Percentiles rank a stretch among this genome's conserved stretches.
phyloP scores from a whole-genome alignment of 345 rosid genomes.

The Ailanthus altissimus region DNA sequence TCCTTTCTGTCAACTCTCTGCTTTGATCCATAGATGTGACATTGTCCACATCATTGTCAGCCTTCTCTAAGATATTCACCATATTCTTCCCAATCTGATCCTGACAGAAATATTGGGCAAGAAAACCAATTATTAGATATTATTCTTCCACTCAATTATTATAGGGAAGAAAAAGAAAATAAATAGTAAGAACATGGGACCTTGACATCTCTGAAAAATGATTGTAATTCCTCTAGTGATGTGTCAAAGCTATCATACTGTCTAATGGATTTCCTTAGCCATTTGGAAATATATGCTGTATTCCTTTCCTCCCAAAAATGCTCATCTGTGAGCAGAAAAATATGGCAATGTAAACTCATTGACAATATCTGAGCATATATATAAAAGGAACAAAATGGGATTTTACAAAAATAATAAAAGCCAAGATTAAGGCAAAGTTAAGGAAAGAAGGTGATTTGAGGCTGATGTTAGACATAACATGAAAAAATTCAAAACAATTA shows the following conservation, averaged over 20 bases:
- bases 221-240: constrained; percentile 62
- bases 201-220: constrained; percentile 80
- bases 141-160: constrained; percentile 12
- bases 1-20: constrained; percentile 31
- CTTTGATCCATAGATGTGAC: constrained; percentile 27
- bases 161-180: constrained; percentile 14
- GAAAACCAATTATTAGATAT: constrained; percentile 19
- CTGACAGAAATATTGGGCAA: constrained; percentile 48
- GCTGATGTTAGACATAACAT: background rate
- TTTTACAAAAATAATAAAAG: background rate
- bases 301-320: constrained; percentile 78
- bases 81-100: constrained; percentile 43
- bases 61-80: constrained; percentile 26
- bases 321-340: constrained; percentile 58
- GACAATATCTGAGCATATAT: background rate
- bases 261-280: constrained; percentile 84
- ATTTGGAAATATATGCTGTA: constrained; percentile 71
- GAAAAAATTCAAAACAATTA: constrained; percentile 30
- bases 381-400: background rate
- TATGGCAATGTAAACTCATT: constrained; percentile 11
- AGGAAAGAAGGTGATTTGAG: constrained; percentile 1
- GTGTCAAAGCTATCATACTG: constrained; percentile 56
- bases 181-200: constrained; percentile 36
- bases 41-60: constrained; percentile 32
- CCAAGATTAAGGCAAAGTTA: background rate